These are phyloP conservation scores for Scedosporium aurantiacum DNA, from an alignment of 2,329 filamentous ascomycete species.

Conservation along the genomic window DNA sequence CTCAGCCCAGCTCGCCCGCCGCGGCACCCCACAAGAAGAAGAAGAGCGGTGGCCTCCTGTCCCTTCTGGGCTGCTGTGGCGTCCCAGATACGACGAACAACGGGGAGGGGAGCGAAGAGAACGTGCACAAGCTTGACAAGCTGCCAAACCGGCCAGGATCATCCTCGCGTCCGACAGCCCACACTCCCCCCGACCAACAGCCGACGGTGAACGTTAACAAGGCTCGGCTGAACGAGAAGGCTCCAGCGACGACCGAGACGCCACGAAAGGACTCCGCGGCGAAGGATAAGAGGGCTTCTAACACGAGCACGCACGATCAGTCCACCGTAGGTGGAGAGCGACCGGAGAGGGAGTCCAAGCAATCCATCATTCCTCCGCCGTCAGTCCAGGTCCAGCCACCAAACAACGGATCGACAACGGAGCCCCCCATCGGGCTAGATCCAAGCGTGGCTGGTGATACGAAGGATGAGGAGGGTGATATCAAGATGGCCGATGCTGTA, in stretches of 20 bases:
- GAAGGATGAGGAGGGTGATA: conserved; percentile 43
- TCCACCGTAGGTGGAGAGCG: conserved; percentile 24
- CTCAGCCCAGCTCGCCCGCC: conserved; percentile 40
- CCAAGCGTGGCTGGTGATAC: background rate
- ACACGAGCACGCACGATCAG: conserved; percentile 35
- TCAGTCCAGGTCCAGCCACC: conserved; percentile 29
- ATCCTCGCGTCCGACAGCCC: conserved; percentile 42
- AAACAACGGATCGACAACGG: conserved; percentile 13
- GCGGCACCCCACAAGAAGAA: conserved; percentile 40
- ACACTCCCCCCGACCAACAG: conserved; percentile 40
- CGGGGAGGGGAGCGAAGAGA: conserved; percentile 39
- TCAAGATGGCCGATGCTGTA: conserved; percentile 56
- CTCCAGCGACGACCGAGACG: conserved; percentile 21
- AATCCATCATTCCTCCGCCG: conserved; percentile 18
- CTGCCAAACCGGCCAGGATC: conserved; percentile 43
- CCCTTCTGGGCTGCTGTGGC: conserved; percentile 57
- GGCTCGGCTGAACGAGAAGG: conserved; percentile 38
- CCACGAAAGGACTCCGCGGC: conserved; percentile 23
- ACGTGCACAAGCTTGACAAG: conserved; percentile 48
- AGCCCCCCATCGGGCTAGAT: background rate
- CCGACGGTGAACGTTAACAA: conserved; percentile 23
- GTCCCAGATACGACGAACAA: conserved; percentile 48
- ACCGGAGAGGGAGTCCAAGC: conserved; percentile 33
- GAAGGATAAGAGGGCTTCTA: conserved; percentile 34
- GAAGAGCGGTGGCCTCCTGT: conserved; percentile 41